These are phyloP conservation scores for Phytophthora colocasiae DNA, from an alignment of 352 stramenopile species.

Conservation along the genomic window DNA sequence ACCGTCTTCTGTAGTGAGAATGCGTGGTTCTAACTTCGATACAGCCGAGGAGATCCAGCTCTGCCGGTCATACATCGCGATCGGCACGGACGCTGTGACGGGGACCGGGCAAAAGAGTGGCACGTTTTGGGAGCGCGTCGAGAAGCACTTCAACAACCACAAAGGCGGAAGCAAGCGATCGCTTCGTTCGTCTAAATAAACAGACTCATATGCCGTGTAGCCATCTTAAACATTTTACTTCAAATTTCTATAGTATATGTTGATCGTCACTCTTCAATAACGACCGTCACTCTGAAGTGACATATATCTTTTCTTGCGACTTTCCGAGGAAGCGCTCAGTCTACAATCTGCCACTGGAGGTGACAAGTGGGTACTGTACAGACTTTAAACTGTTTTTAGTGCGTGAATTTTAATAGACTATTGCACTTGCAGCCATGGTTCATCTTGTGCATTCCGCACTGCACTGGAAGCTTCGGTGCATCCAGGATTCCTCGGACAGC, in stretches of 20 bases:
- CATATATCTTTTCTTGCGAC: neutral
- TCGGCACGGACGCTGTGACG: too few relatives aligned
- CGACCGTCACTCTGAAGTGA: neutral
- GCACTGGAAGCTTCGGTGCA: neutral
- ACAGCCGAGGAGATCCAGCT: too few relatives aligned
- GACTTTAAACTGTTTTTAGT: neutral
- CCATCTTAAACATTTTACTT: neutral
- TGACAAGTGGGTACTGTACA: neutral
- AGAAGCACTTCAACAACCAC: too few relatives aligned
- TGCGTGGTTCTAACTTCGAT: too few relatives aligned
- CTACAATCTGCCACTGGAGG: too few relatives aligned
- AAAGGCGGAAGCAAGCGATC: too few relatives aligned
- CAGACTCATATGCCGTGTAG: neutral
- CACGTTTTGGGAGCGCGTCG: too few relatives aligned
- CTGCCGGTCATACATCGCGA: too few relatives aligned
- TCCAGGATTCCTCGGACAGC: neutral
- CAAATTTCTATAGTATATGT: neutral
- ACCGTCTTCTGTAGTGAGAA: too few relatives aligned
- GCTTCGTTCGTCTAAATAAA: constrained; percentile 3
- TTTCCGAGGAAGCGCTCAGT: too few relatives aligned
- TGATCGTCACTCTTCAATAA: neutral
- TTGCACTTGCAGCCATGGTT: neutral
- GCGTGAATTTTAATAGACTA: neutral
- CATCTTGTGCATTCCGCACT: neutral
- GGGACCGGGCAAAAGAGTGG: too few relatives aligned